Conservation (phyloP, 192 early-diverging fungal species). For the Mycoemilia scoparia region DNA sequence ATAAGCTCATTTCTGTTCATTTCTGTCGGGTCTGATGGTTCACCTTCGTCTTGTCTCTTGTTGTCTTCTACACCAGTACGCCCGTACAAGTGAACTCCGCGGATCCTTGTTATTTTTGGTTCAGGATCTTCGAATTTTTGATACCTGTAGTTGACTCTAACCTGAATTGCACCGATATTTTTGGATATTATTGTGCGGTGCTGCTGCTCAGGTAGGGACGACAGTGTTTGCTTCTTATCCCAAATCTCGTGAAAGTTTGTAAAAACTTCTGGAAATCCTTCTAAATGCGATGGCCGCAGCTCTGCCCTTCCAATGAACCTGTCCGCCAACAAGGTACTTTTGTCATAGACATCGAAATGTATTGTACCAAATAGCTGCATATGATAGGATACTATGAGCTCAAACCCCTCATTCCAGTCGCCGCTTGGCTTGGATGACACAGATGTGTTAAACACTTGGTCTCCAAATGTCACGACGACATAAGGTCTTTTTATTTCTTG, state of each 20-base stretch:
- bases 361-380: constrained; percentile 54
- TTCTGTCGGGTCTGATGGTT: constrained; percentile 4
- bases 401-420: constrained; percentile 55
- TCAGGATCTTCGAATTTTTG: constrained; percentile 32
- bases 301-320: constrained; percentile 47
- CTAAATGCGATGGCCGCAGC: constrained; percentile 36
- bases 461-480: constrained; percentile 42
- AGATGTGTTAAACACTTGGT: constrained; percentile 44
- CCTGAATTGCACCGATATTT: constrained; percentile 49
- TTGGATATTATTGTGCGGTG: constrained; percentile 32
- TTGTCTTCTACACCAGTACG: constrained; percentile 10
- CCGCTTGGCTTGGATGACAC: constrained; percentile 33
- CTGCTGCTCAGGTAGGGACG: constrained; percentile 38
- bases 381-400: constrained; percentile 47
- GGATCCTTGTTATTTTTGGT: constrained; percentile 14
- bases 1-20: constrained; percentile 22
- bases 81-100: constrained; percentile 14
- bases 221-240: constrained; percentile 44
- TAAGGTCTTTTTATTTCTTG: constrained; percentile 38
- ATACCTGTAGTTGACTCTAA: constrained; percentile 46
- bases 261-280: constrained; percentile 47
- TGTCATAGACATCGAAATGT: constrained; percentile 51
- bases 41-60: constrained; percentile 2
- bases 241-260: constrained; percentile 61
- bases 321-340: constrained; percentile 39